phyloP scores from a whole-genome alignment of 169 alveolate species.

The Plasmodium coatneyi region DNA sequence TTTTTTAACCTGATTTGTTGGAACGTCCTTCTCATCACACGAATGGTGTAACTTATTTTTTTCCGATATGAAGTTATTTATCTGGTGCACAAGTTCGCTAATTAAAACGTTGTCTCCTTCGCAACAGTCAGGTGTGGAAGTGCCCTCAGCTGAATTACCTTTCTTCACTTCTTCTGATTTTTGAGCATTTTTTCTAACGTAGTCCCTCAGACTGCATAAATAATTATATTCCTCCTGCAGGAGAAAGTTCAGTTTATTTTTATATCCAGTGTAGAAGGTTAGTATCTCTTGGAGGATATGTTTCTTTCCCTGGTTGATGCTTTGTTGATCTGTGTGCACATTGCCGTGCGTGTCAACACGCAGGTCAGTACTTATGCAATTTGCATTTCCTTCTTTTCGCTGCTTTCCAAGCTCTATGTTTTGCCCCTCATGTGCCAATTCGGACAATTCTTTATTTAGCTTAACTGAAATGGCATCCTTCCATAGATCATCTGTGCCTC shows the following conservation, averaged over 20 bases:
- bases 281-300: background rate
- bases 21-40: background rate
- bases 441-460: background rate
- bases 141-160: background rate
- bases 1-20: background rate
- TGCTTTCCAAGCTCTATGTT: background rate
- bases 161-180: background rate
- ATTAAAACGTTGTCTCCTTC: background rate
- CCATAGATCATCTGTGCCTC: background rate
- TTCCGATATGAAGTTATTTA: background rate
- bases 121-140: background rate
- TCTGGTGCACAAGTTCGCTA: slow-evolving; percentile 5
- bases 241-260: slow-evolving; percentile 24
- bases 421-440: background rate
- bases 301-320: background rate
- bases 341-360: background rate
- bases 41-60: slow-evolving; percentile 1
- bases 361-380: background rate
- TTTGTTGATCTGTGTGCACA: background rate
- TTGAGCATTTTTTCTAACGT: background rate
- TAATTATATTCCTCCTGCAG: slow-evolving; percentile 46
- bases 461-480: background rate
- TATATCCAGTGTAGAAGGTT: slow-evolving; percentile 30
- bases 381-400: background rate
- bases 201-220: slow-evolving; percentile 11